phyloP scores from a whole-genome alignment of 2,329 filamentous ascomycete genomes.

The Sporothrix humicola region DNA sequence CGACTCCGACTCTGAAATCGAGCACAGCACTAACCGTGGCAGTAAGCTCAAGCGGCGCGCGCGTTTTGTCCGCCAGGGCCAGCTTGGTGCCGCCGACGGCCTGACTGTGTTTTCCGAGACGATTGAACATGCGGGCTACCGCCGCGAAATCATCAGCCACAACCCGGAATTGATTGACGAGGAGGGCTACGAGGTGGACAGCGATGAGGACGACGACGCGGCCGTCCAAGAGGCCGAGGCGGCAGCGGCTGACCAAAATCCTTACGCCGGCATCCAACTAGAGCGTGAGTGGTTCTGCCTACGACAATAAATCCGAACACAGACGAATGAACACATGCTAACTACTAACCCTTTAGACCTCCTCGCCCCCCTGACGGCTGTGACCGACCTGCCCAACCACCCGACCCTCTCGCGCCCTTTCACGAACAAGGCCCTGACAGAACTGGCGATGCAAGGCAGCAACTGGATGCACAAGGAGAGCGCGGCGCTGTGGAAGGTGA shows the following conservation, averaged over 20 bases:
- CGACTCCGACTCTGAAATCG: slow-evolving; percentile 76
- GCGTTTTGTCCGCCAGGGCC: slow-evolving; percentile 71
- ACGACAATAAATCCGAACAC: neutral
- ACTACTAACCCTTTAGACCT: slow-evolving; percentile 57
- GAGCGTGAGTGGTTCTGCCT: slow-evolving; percentile 64
- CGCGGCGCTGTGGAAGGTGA: slow-evolving; percentile 72
- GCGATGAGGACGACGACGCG: slow-evolving; percentile 70
- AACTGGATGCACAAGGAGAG: slow-evolving; percentile 78
- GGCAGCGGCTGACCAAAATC: slow-evolving; percentile 71
- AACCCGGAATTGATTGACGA: slow-evolving; percentile 77
- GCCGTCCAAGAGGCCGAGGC: slow-evolving; percentile 65
- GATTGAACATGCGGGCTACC: slow-evolving; percentile 71
- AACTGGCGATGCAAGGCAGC: slow-evolving; percentile 71
- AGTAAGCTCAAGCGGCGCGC: slow-evolving; percentile 80
- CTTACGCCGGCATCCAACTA: slow-evolving; percentile 73
- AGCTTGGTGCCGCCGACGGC: slow-evolving; percentile 69
- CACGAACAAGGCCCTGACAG: slow-evolving; percentile 72
- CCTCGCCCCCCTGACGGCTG: slow-evolving; percentile 74
- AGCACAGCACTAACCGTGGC: slow-evolving; percentile 73
- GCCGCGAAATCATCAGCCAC: slow-evolving; percentile 73
- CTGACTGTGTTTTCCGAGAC: slow-evolving; percentile 70
- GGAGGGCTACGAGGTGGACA: slow-evolving; percentile 77
- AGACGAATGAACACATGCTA: neutral
- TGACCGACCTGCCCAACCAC: slow-evolving; percentile 75
- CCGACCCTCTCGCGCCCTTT: slow-evolving; percentile 77